Percentiles rank a stretch among this genome's conserved stretches.
Conservation (phyloP, 2,329 filamentous ascomycete genomes). For the Microcyclospora pomicola region DNA sequence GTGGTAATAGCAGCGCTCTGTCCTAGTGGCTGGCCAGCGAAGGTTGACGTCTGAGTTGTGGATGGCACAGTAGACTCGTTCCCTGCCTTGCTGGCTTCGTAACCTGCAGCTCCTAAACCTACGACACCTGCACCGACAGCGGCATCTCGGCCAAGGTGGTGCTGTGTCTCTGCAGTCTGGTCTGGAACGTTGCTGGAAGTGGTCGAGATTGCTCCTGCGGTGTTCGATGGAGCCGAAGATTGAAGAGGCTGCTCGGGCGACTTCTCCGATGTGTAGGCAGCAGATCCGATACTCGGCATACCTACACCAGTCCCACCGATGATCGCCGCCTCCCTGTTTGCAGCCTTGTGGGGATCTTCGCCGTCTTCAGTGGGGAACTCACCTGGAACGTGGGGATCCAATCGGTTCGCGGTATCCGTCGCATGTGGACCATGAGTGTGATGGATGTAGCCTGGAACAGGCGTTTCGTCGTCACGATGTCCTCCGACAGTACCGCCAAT, state of each 20-base stretch:
- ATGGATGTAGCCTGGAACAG: slow-evolving; percentile 8
- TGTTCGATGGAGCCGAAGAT: background rate
- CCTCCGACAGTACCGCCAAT: background rate
- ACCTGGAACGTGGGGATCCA: slow-evolving; percentile 24
- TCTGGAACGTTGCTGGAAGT: background rate
- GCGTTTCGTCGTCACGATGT: slow-evolving; percentile 4
- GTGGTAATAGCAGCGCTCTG: too few species aligned
- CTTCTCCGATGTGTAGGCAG: slow-evolving; percentile 1
- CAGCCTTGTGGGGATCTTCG: slow-evolving; percentile 6
- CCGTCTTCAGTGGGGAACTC: slow-evolving; percentile 17
- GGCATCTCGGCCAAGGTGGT: slow-evolving; percentile 12
- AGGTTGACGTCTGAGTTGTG: too few species aligned
- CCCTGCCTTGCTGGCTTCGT: slow-evolving; percentile 1
- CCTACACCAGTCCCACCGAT: background rate
- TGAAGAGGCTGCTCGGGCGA: background rate
- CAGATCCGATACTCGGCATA: background rate
- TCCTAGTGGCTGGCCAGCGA: too few species aligned
- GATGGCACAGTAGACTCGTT: too few species aligned
- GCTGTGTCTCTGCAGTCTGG: slow-evolving; percentile 3
- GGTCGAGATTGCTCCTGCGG: background rate
- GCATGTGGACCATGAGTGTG: slow-evolving; percentile 14
- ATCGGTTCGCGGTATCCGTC: slow-evolving; percentile 12
- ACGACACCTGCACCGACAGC: slow-evolving; percentile 11
- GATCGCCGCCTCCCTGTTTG: background rate
- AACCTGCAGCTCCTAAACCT: slow-evolving; percentile 14